Evolutionary conservation across 1,284 basidiomycete genomes (phyloP).

Genomic region (Pseudozyma flocculosa): DNA sequence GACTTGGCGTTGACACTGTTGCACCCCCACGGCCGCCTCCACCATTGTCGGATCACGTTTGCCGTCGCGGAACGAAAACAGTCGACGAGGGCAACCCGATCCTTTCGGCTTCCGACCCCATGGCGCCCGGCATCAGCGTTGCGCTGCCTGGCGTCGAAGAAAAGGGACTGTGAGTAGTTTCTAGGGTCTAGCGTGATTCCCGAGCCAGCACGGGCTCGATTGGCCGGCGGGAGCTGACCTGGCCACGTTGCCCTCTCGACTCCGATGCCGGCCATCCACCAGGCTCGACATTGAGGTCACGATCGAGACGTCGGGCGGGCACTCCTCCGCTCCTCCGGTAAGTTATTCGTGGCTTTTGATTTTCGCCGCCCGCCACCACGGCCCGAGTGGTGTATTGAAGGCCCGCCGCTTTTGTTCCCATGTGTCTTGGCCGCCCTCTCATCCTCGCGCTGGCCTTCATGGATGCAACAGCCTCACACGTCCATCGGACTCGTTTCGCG

Average conservation of each 20-base stretch:
- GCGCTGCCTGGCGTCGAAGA: slow-evolving; percentile 65
- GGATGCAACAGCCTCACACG: slow-evolving; percentile 13
- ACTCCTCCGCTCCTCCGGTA: slow-evolving; percentile 67
- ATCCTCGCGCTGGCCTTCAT: too few species aligned
- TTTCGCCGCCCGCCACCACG: too few species aligned
- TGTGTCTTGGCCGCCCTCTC: not conserved
- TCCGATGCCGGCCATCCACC: too few species aligned
- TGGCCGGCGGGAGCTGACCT: too few species aligned
- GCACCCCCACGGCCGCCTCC: too few species aligned
- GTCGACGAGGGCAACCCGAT: slow-evolving; percentile 51
- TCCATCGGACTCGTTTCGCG: slow-evolving; percentile 32
- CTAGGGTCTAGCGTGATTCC: too few species aligned
- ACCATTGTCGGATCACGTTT: too few species aligned
- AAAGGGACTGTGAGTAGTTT: slow-evolving; percentile 66
- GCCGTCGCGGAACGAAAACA: too few species aligned
- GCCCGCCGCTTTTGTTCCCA: not conserved
- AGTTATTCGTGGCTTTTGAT: slow-evolving; percentile 56
- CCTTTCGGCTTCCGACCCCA: slow-evolving; percentile 16
- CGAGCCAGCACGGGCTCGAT: too few species aligned
- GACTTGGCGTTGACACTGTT: too few species aligned
- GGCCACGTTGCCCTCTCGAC: too few species aligned
- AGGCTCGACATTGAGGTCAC: slow-evolving; percentile 51
- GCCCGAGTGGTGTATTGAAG: slow-evolving; percentile 59
- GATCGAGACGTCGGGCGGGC: slow-evolving; percentile 65
- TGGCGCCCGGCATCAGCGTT: slow-evolving; percentile 33